Percentiles rank a stretch among this genome's conserved stretches.
Evolutionary conservation across 2,329 filamentous ascomycete genomes (phyloP).

Genomic region (Emergomyces pasteurianus): DNA sequence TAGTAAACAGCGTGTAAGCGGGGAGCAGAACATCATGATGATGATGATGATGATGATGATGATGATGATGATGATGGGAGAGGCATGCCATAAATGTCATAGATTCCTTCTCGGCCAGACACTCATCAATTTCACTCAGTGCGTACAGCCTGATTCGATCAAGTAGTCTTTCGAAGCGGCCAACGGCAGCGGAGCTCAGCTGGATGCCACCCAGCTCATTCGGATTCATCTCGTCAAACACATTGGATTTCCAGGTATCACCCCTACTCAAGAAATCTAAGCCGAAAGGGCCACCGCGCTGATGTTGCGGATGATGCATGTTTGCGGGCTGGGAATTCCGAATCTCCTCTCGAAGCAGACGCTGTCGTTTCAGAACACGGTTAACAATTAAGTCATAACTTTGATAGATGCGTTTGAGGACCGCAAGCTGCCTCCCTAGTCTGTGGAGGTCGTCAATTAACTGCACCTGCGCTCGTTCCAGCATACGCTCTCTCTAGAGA

Average conservation of each 20-base stretch:
- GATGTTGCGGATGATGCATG: constrained; percentile 7
- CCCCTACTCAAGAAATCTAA: constrained; percentile 1
- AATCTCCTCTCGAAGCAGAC: constrained; percentile 26
- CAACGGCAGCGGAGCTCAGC: constrained; percentile 39
- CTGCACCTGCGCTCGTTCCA: constrained; percentile 36
- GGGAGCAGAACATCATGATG: background rate
- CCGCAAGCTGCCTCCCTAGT: constrained; percentile 48
- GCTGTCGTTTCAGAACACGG: constrained; percentile 44
- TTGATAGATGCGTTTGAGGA: constrained; percentile 50
- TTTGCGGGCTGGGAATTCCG: constrained; percentile 13
- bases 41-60: no score
- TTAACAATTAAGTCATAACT: constrained; percentile 51
- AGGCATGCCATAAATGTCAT: constrained; percentile 52
- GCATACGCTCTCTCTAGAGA: constrained; percentile 43
- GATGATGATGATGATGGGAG: background rate
- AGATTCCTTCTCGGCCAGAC: constrained; percentile 56
- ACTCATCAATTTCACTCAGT: constrained; percentile 51
- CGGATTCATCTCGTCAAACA: constrained; percentile 1
- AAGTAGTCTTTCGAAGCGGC: constrained; percentile 47
- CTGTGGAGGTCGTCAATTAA: constrained; percentile 44
- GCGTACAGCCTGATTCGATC: constrained; percentile 52
- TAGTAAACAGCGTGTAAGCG: background rate
- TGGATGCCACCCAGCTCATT: constrained; percentile 28
- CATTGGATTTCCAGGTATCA: background rate
- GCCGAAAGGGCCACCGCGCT: background rate